phyloP scores from a whole-genome alignment of 495 filamentous ascomycete species.

The Xylaria curta region DNA sequence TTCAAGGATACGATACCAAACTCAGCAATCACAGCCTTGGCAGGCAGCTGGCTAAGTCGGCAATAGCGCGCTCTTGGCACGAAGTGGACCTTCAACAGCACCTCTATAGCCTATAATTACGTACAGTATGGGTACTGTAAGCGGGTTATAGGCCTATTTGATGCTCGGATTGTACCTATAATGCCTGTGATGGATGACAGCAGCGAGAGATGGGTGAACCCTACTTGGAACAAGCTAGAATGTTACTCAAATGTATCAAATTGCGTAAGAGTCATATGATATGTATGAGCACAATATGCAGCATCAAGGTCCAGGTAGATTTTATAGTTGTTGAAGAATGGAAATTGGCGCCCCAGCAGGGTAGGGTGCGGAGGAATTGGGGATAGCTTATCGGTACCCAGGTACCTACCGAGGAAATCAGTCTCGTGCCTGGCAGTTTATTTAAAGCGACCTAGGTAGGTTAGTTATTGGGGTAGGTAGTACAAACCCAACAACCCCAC shows the following conservation, averaged over 20 bases:
- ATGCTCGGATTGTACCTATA: background rate
- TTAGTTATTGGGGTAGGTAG: too few relatives aligned
- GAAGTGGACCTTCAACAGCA: slow-evolving; percentile 8
- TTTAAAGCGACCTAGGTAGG: too few relatives aligned
- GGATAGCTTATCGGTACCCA: background rate
- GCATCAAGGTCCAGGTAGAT: background rate
- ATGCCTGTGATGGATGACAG: background rate
- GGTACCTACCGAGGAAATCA: background rate
- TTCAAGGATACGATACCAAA: slow-evolving; percentile 17
- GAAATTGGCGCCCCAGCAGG: background rate
- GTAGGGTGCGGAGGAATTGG: background rate
- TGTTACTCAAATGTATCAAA: background rate
- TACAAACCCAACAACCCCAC: too few relatives aligned
- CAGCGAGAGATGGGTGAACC: background rate
- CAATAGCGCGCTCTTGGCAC: slow-evolving; percentile 26
- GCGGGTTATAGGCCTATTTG: slow-evolving; percentile 30
- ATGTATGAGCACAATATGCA: background rate
- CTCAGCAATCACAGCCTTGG: slow-evolving; percentile 1
- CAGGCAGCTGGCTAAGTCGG: slow-evolving; percentile 24
- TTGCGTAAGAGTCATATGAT: background rate
- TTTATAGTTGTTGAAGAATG: background rate
- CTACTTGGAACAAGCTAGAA: background rate
- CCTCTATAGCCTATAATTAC: background rate
- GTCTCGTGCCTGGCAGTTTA: too few relatives aligned
- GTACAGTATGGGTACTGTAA: background rate